Evolutionary conservation across 164 flowering plant species (phyloP).

Genomic region (Macadamia integrifolia): DNA sequence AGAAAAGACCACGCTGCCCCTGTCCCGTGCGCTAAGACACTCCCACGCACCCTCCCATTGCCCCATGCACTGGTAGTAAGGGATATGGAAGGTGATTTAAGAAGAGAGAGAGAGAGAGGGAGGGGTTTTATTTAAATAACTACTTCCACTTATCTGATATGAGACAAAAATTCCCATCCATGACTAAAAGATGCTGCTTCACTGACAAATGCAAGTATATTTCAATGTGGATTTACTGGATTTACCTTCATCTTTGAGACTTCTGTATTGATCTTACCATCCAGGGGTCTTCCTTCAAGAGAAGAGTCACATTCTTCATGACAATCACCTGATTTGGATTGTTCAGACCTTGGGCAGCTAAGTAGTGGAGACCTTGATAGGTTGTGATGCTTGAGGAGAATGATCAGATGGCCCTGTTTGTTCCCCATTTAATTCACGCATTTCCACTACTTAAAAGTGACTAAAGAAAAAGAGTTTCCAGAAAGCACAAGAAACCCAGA

Average conservation of each 20-base stretch:
- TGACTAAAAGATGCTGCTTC: not conserved
- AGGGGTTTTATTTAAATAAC: too few relatives aligned
- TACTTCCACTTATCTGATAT: conserved; percentile 28
- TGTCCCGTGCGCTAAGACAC: too few relatives aligned
- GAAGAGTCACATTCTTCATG: conserved; percentile 19
- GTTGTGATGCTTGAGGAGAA: conserved; percentile 46
- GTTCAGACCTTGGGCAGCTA: conserved; percentile 19
- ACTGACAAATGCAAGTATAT: not conserved
- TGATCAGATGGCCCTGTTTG: conserved; percentile 66
- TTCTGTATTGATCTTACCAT: conserved; percentile 10
- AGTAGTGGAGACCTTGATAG: conserved; percentile 22
- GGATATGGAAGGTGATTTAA: too few relatives aligned
- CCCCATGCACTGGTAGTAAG: too few relatives aligned
- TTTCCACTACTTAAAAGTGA: not conserved
- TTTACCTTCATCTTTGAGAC: conserved; percentile 33
- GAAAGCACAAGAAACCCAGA: conserved; percentile 10
- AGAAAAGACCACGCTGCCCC: too few relatives aligned
- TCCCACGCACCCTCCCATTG: too few relatives aligned
- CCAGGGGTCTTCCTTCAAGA: conserved; percentile 15
- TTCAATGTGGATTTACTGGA: not conserved
- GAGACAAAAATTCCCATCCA: not conserved
- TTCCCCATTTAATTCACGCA: conserved; percentile 10
- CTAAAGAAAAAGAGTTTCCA: not conserved
- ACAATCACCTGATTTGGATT: conserved; percentile 16
- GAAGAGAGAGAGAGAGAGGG: too few relatives aligned